phyloP scores from a whole-genome alignment of 768 basidiomycete genomes.

The Kockovaella imperatae region DNA sequence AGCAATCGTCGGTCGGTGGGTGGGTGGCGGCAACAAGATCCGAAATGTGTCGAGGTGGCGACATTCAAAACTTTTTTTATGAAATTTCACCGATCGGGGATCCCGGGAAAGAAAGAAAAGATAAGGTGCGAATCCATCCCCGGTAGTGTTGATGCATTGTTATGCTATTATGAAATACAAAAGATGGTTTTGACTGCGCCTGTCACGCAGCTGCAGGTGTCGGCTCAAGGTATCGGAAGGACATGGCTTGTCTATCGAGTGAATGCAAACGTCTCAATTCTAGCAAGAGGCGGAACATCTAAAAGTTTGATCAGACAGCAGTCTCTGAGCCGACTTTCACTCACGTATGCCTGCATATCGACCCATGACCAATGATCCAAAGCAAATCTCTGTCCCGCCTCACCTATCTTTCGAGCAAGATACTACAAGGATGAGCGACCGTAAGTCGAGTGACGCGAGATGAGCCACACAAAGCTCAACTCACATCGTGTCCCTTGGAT shows the following conservation, averaged over 20 bases:
- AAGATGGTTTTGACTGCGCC: not conserved
- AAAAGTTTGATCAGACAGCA: not conserved
- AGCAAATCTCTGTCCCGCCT: conserved; percentile 39
- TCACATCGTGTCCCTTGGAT: conserved; percentile 52
- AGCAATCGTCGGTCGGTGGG: not conserved
- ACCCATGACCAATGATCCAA: conserved; percentile 43
- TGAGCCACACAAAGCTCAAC: conserved; percentile 4
- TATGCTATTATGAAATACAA: not conserved
- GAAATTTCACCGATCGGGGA: no score
- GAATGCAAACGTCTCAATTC: conserved; percentile 35
- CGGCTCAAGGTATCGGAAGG: conserved; percentile 13
- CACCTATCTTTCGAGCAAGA: conserved; percentile 40
- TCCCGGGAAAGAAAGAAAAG: no score
- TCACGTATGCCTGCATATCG: conserved; percentile 43
- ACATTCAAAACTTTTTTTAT: no score
- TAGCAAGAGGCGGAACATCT: conserved; percentile 41
- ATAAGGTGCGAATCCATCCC: no score
- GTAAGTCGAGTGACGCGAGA: not conserved
- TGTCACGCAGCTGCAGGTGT: not conserved
- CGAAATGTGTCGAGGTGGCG: not conserved
- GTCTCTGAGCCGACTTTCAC: conserved; percentile 5
- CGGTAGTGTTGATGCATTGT: no score
- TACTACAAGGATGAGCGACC: conserved; percentile 12
- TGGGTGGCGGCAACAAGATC: not conserved
- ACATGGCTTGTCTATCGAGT: conserved; percentile 31